phyloP scores from a whole-genome alignment of 345 rosid genomes.

The Eucalyptus cladocalyx region DNA sequence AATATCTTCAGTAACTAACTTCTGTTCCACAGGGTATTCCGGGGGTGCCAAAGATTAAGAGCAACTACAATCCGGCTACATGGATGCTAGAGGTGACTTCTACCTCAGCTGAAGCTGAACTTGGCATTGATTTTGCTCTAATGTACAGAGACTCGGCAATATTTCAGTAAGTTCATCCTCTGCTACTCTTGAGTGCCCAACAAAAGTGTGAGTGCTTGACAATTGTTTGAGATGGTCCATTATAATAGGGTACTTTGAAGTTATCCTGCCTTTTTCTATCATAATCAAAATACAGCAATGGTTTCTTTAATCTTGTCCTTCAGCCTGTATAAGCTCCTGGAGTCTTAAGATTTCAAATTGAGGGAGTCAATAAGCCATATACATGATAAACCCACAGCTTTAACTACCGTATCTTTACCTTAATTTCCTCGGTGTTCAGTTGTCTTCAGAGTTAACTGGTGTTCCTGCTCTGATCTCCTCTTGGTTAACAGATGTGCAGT shows the following conservation, averaged over 20 bases:
- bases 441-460: neutral
- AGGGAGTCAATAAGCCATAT: neutral
- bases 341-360: neutral
- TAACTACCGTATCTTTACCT: neutral
- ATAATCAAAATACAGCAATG: neutral
- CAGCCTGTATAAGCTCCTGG: neutral
- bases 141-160: conserved; percentile 36
- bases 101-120: conserved; percentile 41
- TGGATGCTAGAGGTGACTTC: conserved; percentile 77
- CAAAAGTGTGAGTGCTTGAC: neutral
- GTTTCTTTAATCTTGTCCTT: neutral
- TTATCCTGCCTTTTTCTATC: neutral
- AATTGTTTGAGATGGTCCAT: neutral
- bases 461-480: neutral
- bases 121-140: conserved; percentile 45
- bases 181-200: neutral
- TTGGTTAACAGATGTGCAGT: neutral
- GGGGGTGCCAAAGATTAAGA: conserved; percentile 50
- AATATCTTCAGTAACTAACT: neutral
- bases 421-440: neutral
- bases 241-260: neutral
- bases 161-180: conserved; percentile 27
- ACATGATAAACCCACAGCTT: neutral
- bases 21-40: conserved; percentile 21
- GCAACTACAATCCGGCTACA: conserved; percentile 70